Conservation (phyloP, 495 filamentous ascomycete species). For the Diplogelasinospora grovesii region DNA sequence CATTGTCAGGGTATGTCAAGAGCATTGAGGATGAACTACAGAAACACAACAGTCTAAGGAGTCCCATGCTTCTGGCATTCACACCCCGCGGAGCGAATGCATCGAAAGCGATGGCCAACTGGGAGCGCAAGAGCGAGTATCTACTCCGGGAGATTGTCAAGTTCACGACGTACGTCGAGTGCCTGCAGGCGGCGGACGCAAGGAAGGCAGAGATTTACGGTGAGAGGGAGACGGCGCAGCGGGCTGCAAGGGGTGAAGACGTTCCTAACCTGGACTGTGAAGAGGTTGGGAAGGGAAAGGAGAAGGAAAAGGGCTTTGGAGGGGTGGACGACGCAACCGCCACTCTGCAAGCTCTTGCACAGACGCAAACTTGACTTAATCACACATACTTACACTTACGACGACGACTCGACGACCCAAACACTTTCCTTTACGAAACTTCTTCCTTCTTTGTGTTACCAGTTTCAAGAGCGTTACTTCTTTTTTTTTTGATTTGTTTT, state of each 20-base stretch:
- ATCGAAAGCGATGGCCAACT: slow-evolving; percentile 80
- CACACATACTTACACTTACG: too few relatives aligned
- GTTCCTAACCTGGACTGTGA: too few relatives aligned
- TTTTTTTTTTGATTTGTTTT: too few relatives aligned
- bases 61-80: slow-evolving; percentile 82
- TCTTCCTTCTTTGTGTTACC: too few relatives aligned
- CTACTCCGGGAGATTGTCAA: slow-evolving; percentile 93
- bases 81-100: slow-evolving; percentile 79
- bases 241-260: slow-evolving; percentile 30
- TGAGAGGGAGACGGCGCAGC: slow-evolving; percentile 39
- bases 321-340: too few relatives aligned
- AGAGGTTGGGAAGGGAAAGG: too few relatives aligned
- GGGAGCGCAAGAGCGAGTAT: slow-evolving; percentile 92
- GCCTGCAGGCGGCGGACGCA: slow-evolving; percentile 44
- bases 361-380: too few relatives aligned
- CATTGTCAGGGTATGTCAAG: slow-evolving; percentile 70
- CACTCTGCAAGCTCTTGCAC: too few relatives aligned
- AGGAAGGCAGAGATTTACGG: slow-evolving; percentile 40
- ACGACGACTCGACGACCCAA: too few relatives aligned
- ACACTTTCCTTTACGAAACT: too few relatives aligned
- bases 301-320: too few relatives aligned
- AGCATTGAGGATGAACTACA: slow-evolving; percentile 80
- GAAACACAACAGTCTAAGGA: slow-evolving; percentile 77
- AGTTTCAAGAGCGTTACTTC: too few relatives aligned
- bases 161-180: slow-evolving; percentile 89